Evolutionary conservation across 257 asterid genomes (phyloP), one percentile per base, ranked within the genome.

Genomic region (Scutellaria galericulata): DNA sequence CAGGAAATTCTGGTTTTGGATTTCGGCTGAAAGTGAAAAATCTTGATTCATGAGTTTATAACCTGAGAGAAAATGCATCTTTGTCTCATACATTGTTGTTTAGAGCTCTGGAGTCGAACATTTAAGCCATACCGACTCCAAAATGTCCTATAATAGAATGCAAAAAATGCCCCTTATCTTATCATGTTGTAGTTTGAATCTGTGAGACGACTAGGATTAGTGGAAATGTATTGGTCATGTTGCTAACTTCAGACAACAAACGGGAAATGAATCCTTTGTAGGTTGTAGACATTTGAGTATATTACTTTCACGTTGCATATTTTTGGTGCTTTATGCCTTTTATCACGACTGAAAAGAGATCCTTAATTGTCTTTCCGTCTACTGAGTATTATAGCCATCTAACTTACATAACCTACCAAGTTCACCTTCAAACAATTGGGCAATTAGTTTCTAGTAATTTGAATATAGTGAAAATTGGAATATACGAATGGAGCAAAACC

Each of bases 1-100:
- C 11, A 37, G 76, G 35, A 37, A 40, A 39, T 31, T 20, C 65
- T 60, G 59, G n/a, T 68, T 75, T 65, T 68, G 58, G 59, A 68
- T 14, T 60, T 68, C 27, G 14, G 55, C 13, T 22, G 8, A 7
- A 37, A 9, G 14, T 53, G 52, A 53, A 40, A 48, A 35, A 22
- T 53, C 5, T 13, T 5, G 8, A 4, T 2, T 15, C 53, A 56
- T 45, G 68, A 35, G 15, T 22, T 65, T 15, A 48, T 56, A 39
- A 18, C 20, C n/a, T 44, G 7, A 18, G 9, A 9, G 15, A 53
- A 74, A 74, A 9, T 54, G 39, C 13, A 9, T 22, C 48, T 68
- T 69, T 15, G 61, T 22, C 65, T 41, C 65, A 54, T 44, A 37
- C 9, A n/a, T 39, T 7, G 52, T 24, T 64, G 52, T 61, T 31